A percentile compares a stretch with the other conserved stretches of the same genome.
These are phyloP conservation scores for Leccinum uliginosum DNA, from an alignment of 768 basidiomycete species.

Conservation along the genomic window DNA sequence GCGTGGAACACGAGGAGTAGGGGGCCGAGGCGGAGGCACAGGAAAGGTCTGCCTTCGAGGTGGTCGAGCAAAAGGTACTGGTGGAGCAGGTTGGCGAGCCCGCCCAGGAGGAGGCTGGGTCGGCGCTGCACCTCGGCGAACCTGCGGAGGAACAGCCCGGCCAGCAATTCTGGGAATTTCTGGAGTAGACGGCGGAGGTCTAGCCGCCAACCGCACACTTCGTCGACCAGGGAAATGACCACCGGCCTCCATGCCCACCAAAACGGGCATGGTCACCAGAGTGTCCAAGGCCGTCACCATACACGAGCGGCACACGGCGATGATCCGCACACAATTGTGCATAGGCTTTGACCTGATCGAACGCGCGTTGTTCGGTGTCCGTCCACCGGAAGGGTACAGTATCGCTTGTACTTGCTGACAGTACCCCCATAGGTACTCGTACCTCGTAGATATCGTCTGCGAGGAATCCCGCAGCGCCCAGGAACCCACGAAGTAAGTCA, in stretches of 20 bases:
- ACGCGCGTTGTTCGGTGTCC: neutral
- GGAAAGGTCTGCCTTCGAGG: no score
- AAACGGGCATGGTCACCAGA: neutral
- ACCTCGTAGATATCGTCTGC: slow-evolving; percentile 5
- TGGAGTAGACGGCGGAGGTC: no score
- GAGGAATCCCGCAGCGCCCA: neutral
- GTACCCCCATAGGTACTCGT: neutral
- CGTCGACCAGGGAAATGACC: no score
- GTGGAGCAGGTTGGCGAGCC: no score
- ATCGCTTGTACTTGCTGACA: neutral
- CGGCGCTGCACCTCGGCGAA: no score
- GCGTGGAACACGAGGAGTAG: no score
- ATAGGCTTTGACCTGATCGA: neutral
- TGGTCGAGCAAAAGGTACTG: no score
- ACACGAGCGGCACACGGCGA: neutral
- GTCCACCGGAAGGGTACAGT: neutral
- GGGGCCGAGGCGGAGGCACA: no score
- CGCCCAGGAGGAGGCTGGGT: no score
- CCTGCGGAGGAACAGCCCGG: no score
- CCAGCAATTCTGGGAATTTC: no score
- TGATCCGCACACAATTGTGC: neutral
- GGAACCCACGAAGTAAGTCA: neutral
- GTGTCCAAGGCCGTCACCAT: neutral
- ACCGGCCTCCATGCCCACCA: neutral
- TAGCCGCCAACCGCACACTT: no score